Evolutionary conservation across 768 basidiomycete genomes (phyloP).

Genomic region (Clitopilus passeckerianus): DNA sequence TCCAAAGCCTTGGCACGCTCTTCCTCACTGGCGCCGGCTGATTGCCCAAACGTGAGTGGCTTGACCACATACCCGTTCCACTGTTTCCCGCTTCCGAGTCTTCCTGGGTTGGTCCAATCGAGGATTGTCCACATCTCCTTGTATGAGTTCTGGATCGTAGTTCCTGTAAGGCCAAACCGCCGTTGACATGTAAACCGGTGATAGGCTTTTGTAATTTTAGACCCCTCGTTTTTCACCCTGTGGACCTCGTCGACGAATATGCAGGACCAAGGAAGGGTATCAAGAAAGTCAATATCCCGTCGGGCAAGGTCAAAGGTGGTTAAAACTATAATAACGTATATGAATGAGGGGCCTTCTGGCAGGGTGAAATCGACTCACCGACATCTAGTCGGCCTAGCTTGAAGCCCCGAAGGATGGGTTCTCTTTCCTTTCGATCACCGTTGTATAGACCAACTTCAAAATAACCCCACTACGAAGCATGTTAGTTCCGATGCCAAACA

Average conservation of each 20-base stretch:
- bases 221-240: slow-evolving; percentile 73
- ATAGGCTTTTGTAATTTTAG: slow-evolving; percentile 64
- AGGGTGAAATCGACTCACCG: slow-evolving; percentile 40
- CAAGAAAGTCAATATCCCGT: slow-evolving; percentile 62
- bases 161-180: slow-evolving; percentile 87
- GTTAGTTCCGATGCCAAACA: slow-evolving; percentile 1
- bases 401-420: slow-evolving; percentile 63
- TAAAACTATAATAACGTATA: slow-evolving; percentile 56
- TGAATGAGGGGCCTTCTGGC: background rate
- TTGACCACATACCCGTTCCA: slow-evolving; percentile 73
- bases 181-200: slow-evolving; percentile 59
- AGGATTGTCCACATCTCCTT: slow-evolving; percentile 89
- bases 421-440: slow-evolving; percentile 46
- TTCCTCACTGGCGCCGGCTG: slow-evolving; percentile 55
- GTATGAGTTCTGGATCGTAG: slow-evolving; percentile 80
- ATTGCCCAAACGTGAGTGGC: slow-evolving; percentile 68
- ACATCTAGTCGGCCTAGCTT: slow-evolving; percentile 81
- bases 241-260: slow-evolving; percentile 90
- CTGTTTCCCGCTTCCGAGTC: slow-evolving; percentile 64
- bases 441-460: slow-evolving; percentile 81
- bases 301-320: slow-evolving; percentile 76
- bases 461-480: slow-evolving; percentile 75
- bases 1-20: slow-evolving; percentile 49
- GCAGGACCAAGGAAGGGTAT: slow-evolving; percentile 65
- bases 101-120: slow-evolving; percentile 86